Evolutionary conservation across 2,329 filamentous ascomycete species (phyloP).

Genomic region (Neurospora sp.): DNA sequence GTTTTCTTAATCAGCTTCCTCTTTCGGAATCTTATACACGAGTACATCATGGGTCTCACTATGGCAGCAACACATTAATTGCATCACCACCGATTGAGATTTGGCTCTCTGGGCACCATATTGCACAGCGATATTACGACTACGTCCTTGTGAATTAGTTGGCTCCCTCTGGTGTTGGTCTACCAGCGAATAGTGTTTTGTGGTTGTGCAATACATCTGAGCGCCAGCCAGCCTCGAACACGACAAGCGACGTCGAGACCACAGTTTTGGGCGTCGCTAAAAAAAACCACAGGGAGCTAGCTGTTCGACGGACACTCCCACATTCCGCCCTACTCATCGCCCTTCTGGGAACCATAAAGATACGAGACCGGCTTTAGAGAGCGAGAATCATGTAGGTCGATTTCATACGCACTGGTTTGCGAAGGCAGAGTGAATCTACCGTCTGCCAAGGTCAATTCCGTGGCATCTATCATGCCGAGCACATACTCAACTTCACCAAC

Average conservation of each 20-base stretch:
- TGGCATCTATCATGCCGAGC: neutral
- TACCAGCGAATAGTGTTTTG: neutral
- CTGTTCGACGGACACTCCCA: neutral
- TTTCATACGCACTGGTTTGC: neutral
- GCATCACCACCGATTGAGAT: neutral
- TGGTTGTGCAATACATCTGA: neutral
- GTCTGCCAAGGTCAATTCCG: neutral
- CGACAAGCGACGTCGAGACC: neutral
- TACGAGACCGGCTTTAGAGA: neutral
- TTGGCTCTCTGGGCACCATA: neutral
- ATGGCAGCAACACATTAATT: conserved; percentile 9
- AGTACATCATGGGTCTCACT: conserved; percentile 3
- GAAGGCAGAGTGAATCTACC: neutral
- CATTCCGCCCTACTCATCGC: neutral
- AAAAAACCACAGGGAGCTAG: neutral
- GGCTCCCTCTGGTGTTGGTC: neutral
- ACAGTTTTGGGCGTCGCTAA: neutral
- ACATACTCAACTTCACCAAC: conserved; percentile 5
- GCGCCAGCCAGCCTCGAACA: neutral
- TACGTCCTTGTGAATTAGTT: neutral
- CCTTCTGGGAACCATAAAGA: neutral
- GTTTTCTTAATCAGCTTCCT: conserved; percentile 16
- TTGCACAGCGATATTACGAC: neutral
- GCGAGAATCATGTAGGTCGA: neutral
- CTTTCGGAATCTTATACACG: conserved; percentile 10